phyloP scores from a whole-genome alignment of 495 filamentous ascomycete genomes.

The Clavariopsis aquatica region DNA sequence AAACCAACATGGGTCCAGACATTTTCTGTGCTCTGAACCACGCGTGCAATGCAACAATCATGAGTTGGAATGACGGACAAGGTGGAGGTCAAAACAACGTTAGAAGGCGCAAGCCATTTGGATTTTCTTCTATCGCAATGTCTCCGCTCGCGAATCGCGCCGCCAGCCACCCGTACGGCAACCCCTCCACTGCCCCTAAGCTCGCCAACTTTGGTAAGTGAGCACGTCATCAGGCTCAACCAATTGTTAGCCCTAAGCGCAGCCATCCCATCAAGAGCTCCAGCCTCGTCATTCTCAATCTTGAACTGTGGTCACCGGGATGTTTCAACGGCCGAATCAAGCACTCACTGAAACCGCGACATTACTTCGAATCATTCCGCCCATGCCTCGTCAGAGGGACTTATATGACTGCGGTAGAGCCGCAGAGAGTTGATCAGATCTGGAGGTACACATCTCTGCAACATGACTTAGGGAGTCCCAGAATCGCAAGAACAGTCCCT shows the following conservation, averaged over 20 bases:
- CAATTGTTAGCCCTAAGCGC: background rate
- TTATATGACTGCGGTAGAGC: background rate
- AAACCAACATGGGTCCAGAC: too few species aligned
- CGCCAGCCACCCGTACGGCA: background rate
- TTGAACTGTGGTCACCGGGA: background rate
- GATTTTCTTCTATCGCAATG: background rate
- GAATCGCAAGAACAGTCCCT: constrained; percentile 8
- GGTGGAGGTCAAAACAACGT: background rate
- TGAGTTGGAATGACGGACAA: background rate
- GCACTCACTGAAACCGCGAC: background rate
- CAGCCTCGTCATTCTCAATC: background rate
- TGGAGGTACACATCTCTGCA: background rate
- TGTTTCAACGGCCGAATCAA: background rate
- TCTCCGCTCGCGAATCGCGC: background rate
- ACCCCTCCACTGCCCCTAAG: background rate
- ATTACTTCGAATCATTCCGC: too few species aligned
- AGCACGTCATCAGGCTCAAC: background rate
- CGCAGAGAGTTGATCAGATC: background rate
- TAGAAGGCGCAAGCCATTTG: background rate
- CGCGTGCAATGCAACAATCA: background rate
- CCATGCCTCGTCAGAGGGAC: background rate
- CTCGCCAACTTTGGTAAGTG: background rate
- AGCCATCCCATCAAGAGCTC: background rate
- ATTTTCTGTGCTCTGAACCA: background rate
- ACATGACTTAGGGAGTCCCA: background rate